A percentile compares a stretch with the other conserved stretches of the same genome.
These are phyloP conservation scores for Kregervanrija pseudodelftensis DNA, from an alignment of 805 yeast genomes.

Conservation along the genomic window DNA sequence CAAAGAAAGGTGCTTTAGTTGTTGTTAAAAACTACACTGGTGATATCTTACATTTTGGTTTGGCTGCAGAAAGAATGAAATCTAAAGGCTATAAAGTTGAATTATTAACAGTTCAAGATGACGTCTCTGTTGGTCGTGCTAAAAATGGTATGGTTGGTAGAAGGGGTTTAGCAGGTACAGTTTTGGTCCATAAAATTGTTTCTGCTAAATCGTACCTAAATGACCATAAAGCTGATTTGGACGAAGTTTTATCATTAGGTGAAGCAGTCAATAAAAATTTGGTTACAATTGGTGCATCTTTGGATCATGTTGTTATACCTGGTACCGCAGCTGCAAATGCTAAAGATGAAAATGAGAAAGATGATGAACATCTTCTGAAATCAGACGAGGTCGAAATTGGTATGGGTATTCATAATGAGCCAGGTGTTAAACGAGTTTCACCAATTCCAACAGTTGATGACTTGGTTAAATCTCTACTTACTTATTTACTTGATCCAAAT, in stretches of 20 bases:
- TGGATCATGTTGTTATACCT: constrained; percentile 87
- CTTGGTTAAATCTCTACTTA: constrained; percentile 50
- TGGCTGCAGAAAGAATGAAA: constrained; percentile 84
- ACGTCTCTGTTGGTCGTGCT: constrained; percentile 86
- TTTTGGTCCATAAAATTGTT: constrained; percentile 74
- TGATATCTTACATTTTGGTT: constrained; percentile 85
- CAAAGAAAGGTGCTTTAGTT: constrained; percentile 60
- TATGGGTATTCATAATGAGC: constrained; percentile 94
- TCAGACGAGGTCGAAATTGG: constrained; percentile 78
- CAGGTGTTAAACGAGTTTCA: constrained; percentile 60
- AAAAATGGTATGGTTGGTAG: constrained; percentile 91
- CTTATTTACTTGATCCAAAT: constrained; percentile 49
- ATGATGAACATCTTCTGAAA: constrained; percentile 37
- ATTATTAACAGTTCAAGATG: constrained; percentile 78
- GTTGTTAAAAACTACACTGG: constrained; percentile 93
- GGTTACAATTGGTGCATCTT: constrained; percentile 84
- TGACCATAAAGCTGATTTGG: constrained; percentile 33
- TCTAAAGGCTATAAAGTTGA: constrained; percentile 68
- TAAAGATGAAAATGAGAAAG: constrained; percentile 16
- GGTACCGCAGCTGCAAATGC: constrained; percentile 34
- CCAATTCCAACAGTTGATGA: constrained; percentile 69
- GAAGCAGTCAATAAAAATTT: constrained; percentile 51
- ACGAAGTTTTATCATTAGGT: constrained; percentile 53
- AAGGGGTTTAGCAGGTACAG: constrained; percentile 90
- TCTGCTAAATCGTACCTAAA: constrained; percentile 50